phyloP scores from a whole-genome alignment of 2,329 filamentous ascomycete genomes.

The Diaporthe humulicola region DNA sequence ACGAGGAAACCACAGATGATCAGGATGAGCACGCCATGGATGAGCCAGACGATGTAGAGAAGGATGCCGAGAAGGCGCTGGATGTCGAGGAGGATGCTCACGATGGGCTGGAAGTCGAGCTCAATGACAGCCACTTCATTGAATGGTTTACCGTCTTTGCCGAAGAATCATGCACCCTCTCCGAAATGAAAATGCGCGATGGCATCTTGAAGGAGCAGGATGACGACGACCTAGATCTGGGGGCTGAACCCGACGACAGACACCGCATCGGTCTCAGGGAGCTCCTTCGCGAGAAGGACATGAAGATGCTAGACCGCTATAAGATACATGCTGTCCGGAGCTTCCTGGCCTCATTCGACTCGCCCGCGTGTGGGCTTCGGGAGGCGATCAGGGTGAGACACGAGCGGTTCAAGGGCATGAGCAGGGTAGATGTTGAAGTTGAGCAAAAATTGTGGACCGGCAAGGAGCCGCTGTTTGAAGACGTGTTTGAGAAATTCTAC shows the following conservation, averaged over 20 bases:
- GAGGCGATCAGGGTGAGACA: background rate
- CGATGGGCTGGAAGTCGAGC: background rate
- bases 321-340: background rate
- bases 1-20: background rate
- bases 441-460: background rate
- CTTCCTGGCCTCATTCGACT: background rate
- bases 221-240: background rate
- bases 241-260: background rate
- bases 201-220: background rate
- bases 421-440: background rate
- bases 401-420: background rate
- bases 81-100: background rate
- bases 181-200: constrained; percentile 7
- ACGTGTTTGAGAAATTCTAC: background rate
- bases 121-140: background rate
- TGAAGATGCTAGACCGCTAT: background rate
- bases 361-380: background rate
- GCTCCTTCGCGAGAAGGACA: background rate
- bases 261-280: background rate
- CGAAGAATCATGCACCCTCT: background rate
- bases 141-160: background rate
- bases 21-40: too few species aligned
- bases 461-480: background rate
- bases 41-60: background rate
- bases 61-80: too few species aligned